These are phyloP conservation scores for Cladorrhinum samala DNA, from an alignment of 495 filamentous ascomycete genomes.

Conservation along the genomic window DNA sequence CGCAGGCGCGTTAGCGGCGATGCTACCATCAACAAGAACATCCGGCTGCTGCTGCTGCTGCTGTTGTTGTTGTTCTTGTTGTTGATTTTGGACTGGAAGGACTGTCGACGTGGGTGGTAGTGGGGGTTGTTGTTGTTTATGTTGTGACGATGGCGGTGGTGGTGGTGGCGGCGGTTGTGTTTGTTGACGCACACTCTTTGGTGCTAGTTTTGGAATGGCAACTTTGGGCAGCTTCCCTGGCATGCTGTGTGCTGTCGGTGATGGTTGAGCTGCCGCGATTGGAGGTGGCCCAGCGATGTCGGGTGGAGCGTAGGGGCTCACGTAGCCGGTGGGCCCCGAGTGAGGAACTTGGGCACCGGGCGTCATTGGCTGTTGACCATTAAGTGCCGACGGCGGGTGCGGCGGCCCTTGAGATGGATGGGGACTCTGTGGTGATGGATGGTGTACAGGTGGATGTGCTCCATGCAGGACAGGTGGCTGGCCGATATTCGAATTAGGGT, in stretches of 20 bases:
- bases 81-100: not conserved
- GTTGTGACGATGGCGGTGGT: not conserved
- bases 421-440: not conserved
- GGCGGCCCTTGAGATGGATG: not conserved
- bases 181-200: not conserved
- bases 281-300: not conserved
- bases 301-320: slow-evolving; percentile 5
- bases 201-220: not conserved
- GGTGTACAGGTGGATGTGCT: not conserved
- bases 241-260: not conserved
- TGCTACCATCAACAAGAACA: not conserved
- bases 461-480: slow-evolving; percentile 6
- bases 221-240: not conserved
- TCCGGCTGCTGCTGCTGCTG: too few relatives aligned
- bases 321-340: not conserved
- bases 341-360: not conserved
- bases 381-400: not conserved
- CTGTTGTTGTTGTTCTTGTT: too few relatives aligned
- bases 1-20: not conserved
- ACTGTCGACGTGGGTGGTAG: not conserved
- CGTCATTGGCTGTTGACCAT: too few relatives aligned
- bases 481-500: not conserved
- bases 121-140: not conserved
- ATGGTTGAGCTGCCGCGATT: not conserved
- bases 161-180: not conserved